Base-by-base conservation (phyloP, 2,329 filamentous ascomycete genomes). In the Cordyceps javanica region DNA sequence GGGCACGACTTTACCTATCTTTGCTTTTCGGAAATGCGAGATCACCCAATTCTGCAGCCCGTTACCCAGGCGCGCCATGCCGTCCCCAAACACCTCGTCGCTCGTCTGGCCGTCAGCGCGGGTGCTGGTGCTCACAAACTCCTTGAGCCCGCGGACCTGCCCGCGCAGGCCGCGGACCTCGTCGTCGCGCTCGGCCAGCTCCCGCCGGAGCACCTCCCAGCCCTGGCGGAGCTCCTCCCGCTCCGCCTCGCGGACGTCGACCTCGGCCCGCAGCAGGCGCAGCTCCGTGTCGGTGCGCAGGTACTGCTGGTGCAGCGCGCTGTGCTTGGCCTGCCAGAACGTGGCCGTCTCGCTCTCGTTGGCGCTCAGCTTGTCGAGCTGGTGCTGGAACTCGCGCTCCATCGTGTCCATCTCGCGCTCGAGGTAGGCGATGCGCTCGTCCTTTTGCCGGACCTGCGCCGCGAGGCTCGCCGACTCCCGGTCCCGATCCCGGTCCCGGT, bases 31-130 rank as follows among this genome's bases (percentile, higher is more conserved):
- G 62, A 88, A 90, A 67, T 88, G 82, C 26, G 82, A 80, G 63
- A 90, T 84, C 3, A 87, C 82, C 87, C 87, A 91, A 64, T 90
- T 89, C 71, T 90, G 86, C 63, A 89, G 71, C 25, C 86, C 82
- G 64, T 89, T 87, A 21, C 82, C 82, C 48, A 90, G 68, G 58
- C 80, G 77, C 51, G 78, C 75, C 75, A 88, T 82, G 10, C 78
- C 76, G 52, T 87, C 82, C 2, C 76, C 80, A 66, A 90, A 81
- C 11, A 84, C 82, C 68, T 87, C 84, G 65, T 91, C 88, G 60
- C 83, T 85, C 56, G 75, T 76, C 68, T 86, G 82, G 23, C 81
- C 81, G 30, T 83, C 82, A 51, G 79, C 76, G 32, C 85, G 75
- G 10, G 86, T 88, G 61, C 82, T 83, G 23, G 79, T 82, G 64